A percentile compares a stretch with the other conserved stretches of the same genome.
These are phyloP conservation scores for Suaeda aralocaspica DNA, from an alignment of 148 eudicot genomes.

Conservation along the genomic window DNA sequence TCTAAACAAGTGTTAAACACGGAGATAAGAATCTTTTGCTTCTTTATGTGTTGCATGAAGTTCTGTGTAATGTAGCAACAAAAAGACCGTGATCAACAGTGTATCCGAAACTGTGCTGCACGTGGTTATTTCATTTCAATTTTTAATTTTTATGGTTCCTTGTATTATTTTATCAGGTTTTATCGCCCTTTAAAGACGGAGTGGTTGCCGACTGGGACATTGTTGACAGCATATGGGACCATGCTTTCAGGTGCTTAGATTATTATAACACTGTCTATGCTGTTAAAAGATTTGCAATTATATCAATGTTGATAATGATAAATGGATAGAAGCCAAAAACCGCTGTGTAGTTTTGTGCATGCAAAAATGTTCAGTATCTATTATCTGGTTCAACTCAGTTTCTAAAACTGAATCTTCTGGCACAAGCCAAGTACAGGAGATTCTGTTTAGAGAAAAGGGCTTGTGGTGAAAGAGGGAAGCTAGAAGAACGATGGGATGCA, in stretches of 20 bases:
- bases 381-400: background rate
- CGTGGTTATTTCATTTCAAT: background rate
- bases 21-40: background rate
- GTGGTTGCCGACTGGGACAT: constrained; percentile 89
- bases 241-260: constrained; percentile 64
- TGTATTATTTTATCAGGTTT: constrained; percentile 44
- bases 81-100: background rate
- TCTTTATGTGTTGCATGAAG: background rate
- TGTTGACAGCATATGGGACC: constrained; percentile 94
- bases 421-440: background rate
- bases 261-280: background rate
- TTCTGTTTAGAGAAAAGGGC: background rate
- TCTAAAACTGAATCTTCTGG: too few species aligned
- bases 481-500: background rate
- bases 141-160: background rate
- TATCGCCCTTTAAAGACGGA: constrained; percentile 89
- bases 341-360: background rate
- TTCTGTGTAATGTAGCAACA: background rate
- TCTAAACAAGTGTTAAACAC: background rate
- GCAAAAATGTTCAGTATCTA: background rate
- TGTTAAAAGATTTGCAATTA: background rate
- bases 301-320: background rate
- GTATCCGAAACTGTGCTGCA: background rate
- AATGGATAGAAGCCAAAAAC: background rate
- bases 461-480: background rate